These are phyloP conservation scores for Hemileccinum rubropunctum DNA, from an alignment of 768 basidiomycete species.

Conservation along the genomic window DNA sequence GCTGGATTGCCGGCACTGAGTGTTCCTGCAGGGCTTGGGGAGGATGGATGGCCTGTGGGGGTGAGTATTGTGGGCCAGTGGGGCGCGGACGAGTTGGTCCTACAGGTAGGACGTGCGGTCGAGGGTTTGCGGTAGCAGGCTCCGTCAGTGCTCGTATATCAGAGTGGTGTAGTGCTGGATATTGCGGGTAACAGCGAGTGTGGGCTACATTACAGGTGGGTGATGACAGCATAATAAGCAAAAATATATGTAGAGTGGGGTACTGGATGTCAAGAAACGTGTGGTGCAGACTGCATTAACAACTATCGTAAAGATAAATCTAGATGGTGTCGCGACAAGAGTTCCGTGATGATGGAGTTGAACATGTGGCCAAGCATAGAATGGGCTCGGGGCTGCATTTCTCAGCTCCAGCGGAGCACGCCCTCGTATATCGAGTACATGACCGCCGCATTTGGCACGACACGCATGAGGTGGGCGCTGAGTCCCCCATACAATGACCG, in stretches of 20 bases:
- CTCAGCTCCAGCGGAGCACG: constrained; percentile 56
- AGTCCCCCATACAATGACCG: constrained; percentile 87
- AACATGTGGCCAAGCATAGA: neutral
- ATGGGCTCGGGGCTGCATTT: neutral
- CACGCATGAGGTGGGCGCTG: constrained; percentile 92
- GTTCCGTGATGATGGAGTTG: neutral
- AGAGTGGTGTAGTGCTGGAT: constrained; percentile 20
- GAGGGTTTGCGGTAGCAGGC: constrained; percentile 25
- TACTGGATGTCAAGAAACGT: constrained; percentile 2
- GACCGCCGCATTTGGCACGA: constrained; percentile 94
- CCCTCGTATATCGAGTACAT: constrained; percentile 98
- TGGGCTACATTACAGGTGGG: constrained; percentile 21
- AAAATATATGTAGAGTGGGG: constrained; percentile 13
- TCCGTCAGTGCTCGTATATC: neutral
- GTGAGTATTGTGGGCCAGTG: constrained; percentile 84
- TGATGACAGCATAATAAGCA: constrained; percentile 13
- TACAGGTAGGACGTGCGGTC: constrained; percentile 52
- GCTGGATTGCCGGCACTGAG: constrained; percentile 84
- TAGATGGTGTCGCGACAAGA: constrained; percentile 5
- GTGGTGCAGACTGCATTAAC: constrained; percentile 12
- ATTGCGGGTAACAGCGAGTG: constrained; percentile 22
- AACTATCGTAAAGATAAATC: constrained; percentile 11
- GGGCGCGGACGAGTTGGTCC: constrained; percentile 67
- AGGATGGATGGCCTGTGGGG: constrained; percentile 79
- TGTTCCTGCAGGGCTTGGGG: constrained; percentile 53